Conservation (phyloP, 805 yeast species). For the Pichia exigua region DNA sequence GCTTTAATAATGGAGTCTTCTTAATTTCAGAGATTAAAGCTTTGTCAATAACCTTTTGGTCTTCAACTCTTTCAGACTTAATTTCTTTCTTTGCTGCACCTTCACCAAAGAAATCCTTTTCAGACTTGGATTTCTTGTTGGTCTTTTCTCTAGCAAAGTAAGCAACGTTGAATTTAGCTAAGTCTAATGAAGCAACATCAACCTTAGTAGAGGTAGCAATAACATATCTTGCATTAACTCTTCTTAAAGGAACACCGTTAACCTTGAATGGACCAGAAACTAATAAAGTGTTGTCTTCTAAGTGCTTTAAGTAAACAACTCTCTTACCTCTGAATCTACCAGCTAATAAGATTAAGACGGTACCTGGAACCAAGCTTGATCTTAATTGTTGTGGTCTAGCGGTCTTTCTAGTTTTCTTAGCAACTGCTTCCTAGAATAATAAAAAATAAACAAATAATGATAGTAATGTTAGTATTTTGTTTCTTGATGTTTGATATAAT, state of each 20-base stretch:
- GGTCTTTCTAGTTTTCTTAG: slow-evolving; percentile 84
- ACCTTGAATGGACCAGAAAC: slow-evolving; percentile 99
- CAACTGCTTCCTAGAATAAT: slow-evolving; percentile 61
- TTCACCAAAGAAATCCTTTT: slow-evolving; percentile 84
- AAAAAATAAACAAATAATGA: background rate
- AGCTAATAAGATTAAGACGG: slow-evolving; percentile 93
- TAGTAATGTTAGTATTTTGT: slow-evolving; percentile 6
- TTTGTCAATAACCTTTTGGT: slow-evolving; percentile 93
- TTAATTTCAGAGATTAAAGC: slow-evolving; percentile 88
- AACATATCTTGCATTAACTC: slow-evolving; percentile 97
- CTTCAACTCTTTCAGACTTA: slow-evolving; percentile 89
- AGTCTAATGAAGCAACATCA: slow-evolving; percentile 70
- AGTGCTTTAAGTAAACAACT: slow-evolving; percentile 93
- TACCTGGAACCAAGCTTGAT: slow-evolving; percentile 94
- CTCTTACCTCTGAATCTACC: slow-evolving; percentile 99
- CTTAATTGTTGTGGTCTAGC: slow-evolving; percentile 92
- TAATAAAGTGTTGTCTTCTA: slow-evolving; percentile 96
- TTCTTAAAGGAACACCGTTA: slow-evolving; percentile 99
- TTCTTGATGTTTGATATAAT: background rate
- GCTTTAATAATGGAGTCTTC: slow-evolving; percentile 94
- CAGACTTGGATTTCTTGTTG: slow-evolving; percentile 75
- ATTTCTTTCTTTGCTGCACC: slow-evolving; percentile 74
- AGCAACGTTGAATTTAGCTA: slow-evolving; percentile 83
- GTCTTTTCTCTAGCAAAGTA: slow-evolving; percentile 96
- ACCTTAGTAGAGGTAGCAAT: slow-evolving; percentile 97